A percentile compares a stretch with the other conserved stretches of the same genome.
Conservation (phyloP, 805 yeast species). For the Candida pini region DNA sequence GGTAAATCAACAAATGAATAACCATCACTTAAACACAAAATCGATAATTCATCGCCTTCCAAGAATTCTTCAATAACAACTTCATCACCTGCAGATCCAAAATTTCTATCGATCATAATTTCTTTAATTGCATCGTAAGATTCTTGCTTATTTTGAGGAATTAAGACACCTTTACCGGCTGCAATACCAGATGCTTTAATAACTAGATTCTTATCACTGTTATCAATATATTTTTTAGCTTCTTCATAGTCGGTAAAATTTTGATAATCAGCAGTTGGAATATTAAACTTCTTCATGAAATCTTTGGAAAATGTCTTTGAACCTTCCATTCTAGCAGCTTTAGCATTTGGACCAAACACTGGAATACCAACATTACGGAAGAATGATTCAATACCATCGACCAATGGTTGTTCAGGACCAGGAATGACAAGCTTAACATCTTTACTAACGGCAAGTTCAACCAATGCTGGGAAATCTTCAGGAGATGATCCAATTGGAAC, state of each 20-base stretch:
- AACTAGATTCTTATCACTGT: conserved; percentile 70
- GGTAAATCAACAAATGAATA: conserved; percentile 88
- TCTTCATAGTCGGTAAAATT: conserved; percentile 73
- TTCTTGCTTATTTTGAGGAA: conserved; percentile 79
- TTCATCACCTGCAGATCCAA: conserved; percentile 86
- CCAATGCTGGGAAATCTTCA: conserved; percentile 63
- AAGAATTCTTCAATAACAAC: conserved; percentile 94
- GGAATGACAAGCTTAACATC: conserved; percentile 76
- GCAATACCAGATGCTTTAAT: conserved; percentile 98
- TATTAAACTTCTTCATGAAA: conserved; percentile 85
- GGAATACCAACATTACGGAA: conserved; percentile 85
- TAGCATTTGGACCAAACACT: conserved; percentile 91
- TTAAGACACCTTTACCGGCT: conserved; percentile 97
- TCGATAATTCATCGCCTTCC: conserved; percentile 95
- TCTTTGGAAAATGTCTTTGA: conserved; percentile 92
- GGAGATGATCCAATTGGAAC: conserved; percentile 63
- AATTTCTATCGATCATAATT: conserved; percentile 84
- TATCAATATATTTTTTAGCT: conserved; percentile 66
- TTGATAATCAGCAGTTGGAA: conserved; percentile 90
- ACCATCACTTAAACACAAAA: conserved; percentile 89
- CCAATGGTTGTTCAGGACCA: conserved; percentile 99
- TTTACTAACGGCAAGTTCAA: conserved; percentile 66
- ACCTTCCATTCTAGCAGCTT: conserved; percentile 94
- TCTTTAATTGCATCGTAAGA: conserved; percentile 78
- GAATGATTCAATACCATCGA: conserved; percentile 77